Base-by-base conservation (phyloP, 176 grass and related monocot genomes). In the Oryza punctata region DNA sequence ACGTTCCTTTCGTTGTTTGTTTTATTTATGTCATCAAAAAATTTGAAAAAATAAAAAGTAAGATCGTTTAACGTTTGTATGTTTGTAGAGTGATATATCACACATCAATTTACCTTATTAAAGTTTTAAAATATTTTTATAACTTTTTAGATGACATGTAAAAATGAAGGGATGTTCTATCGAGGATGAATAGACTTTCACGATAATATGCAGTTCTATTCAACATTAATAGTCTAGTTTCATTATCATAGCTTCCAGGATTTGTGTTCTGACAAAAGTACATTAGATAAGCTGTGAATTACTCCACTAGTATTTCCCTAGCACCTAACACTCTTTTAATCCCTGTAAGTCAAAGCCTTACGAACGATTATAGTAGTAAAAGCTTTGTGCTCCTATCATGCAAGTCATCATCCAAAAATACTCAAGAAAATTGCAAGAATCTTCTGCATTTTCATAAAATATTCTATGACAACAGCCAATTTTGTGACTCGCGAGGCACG, bases 321-420 rank as follows among this genome's bases (percentile, higher is more conserved):
- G 10, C 60, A 84, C 45, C 8, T 81, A 44, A 7, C 6, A n/a
- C 23, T n/a, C 29, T 29, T 45, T 25, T 46, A 10, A 21, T 25
- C 76, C 43, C 6, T 32, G 70, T n/a, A 76, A 70, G 52, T 81
- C 81, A 82, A 87, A 50, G 68, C 79, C 76, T 76, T 44, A 16
- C 82, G 65, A 81, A 75, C 19, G 59, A 65, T 76, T 1, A 29
- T n/a, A n/a, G n/a, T n/a, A 29, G 77, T n/a, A 76, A 81, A 81
- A 76, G 65, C 18, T 65, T 57, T 70, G 25, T 71, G 71, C 50
- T 7, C 50, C 50, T 54, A 78, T 85, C 78, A 85, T 71, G 59
- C 19, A 65, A n/a, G 50, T 46, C 24, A 28, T 45, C 72, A 66
- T 66, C 52, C 26, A 23, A 65, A 54, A 47, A 64, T 12, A 41